Base-by-base conservation (phyloP, 169 alveolate species). In the Ichthyophthirius multifiliis region DNA sequence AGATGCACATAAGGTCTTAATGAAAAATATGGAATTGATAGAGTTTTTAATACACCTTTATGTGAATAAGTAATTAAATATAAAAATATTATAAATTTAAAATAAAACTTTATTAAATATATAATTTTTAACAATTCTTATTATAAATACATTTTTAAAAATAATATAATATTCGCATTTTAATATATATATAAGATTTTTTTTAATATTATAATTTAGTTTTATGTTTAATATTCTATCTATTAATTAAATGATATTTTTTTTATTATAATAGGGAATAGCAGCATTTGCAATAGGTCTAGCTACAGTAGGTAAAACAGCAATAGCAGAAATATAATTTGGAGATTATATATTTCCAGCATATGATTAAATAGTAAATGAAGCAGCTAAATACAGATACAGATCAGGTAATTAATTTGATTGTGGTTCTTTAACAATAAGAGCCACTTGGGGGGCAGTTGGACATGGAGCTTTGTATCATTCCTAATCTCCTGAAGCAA, bases 291-390 rank as follows among this genome's bases (percentile, higher is more conserved):
- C 97, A 3, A 96, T 98, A 7, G 99, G 99, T 23, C 74, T 96
- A 90, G 99, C 99, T 30, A 96, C 97, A 9, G 88, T 93, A 44
- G 98, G 98, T 30, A 90, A 92, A 78, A 96, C 97, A 23, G 97
- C 99, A 7, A 97, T 98, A 23, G 99, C 99, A 2, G 99, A 98
- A 87, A 97, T 98, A n/a, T 98, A 98, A 84, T 98, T 98, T 75
- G 99, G 99, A 20, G 99, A 98, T 90, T 98, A 98, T 85, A 98
- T 98, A 10, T 97, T 96, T 91, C 99, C 99, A 18, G 99, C 99
- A 1, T 98, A 97, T 83, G 99, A 98, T 89, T 98, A 97, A 87
- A 90, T 89, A 45, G 99, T 97, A 32, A 98, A 98, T 79, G 99
- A 98, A 87, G 99, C 98, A 27, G 99, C 99, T 30, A 98, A 97